phyloP scores from a whole-genome alignment of 495 filamentous ascomycete genomes.

The Trichoderma asperelloides region DNA sequence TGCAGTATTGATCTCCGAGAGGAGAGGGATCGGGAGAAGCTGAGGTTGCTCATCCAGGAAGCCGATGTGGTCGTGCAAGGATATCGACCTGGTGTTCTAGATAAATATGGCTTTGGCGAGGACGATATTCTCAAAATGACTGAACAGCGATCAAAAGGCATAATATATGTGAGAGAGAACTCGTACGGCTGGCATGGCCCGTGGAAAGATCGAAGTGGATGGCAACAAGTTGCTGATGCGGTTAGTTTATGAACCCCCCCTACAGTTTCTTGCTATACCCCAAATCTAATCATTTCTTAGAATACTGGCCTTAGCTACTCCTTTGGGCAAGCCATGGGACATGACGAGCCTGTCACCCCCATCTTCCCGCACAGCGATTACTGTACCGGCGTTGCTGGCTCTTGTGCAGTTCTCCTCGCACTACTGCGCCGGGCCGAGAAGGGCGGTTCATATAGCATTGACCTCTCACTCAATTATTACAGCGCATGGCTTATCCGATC shows the following conservation, averaged over 20 bases:
- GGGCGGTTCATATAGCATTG: conserved; percentile 47
- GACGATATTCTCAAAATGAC: conserved; percentile 41
- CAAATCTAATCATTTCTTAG: conserved; percentile 19
- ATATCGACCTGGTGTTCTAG: conserved; percentile 43
- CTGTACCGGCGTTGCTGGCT: conserved; percentile 45
- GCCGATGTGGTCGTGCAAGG: conserved; percentile 52
- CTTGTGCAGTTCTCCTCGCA: conserved; percentile 45
- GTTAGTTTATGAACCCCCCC: background rate
- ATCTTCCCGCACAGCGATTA: conserved; percentile 61
- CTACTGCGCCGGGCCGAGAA: conserved; percentile 41
- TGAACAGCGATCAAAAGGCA: conserved; percentile 33
- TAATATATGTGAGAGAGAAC: conserved; percentile 46
- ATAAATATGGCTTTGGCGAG: conserved; percentile 43
- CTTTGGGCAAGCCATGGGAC: conserved; percentile 51
- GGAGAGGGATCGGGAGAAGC: conserved; percentile 29
- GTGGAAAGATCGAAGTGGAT: conserved; percentile 41
- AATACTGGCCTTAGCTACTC: conserved; percentile 39
- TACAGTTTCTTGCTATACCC: too few species aligned
- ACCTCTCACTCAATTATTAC: conserved; percentile 49
- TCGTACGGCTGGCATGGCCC: conserved; percentile 51
- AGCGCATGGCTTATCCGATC: conserved; percentile 47
- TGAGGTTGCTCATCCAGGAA: conserved; percentile 38
- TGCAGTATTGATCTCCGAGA: conserved; percentile 40
- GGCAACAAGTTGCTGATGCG: conserved; percentile 51
- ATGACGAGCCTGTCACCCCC: conserved; percentile 48